These are phyloP conservation scores for Camelina sativa DNA, from an alignment of 345 rosid species.

Conservation along the genomic window DNA sequence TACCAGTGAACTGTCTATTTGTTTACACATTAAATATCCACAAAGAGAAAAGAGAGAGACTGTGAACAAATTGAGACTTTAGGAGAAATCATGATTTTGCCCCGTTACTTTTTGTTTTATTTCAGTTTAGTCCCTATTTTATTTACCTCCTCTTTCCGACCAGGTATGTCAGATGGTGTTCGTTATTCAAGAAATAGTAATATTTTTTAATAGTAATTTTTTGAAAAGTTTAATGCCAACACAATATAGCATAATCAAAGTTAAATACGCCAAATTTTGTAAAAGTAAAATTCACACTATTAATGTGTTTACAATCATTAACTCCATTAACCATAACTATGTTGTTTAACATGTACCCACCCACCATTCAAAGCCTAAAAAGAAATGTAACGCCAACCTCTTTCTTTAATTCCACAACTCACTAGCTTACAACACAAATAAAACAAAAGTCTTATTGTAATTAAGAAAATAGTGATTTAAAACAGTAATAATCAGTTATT, in stretches of 20 bases:
- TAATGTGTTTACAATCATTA: not conserved
- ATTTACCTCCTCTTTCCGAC: slow-evolving; percentile 15
- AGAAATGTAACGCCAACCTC: not conserved
- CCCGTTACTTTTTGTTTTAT: slow-evolving; percentile 28
- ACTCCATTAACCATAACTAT: slow-evolving; percentile 6
- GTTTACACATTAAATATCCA: slow-evolving; percentile 33
- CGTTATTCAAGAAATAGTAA: not conserved
- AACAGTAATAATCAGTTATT: not conserved
- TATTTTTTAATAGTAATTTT: too few relatives aligned
- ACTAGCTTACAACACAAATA: not conserved
- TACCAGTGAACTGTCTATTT: slow-evolving; percentile 45
- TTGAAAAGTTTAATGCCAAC: not conserved
- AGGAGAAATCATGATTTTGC: slow-evolving; percentile 9
- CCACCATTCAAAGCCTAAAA: slow-evolving; percentile 2
- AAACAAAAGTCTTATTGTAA: not conserved
- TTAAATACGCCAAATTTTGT: not conserved
- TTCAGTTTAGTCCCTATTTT: slow-evolving; percentile 15
- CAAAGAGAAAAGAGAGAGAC: slow-evolving; percentile 30
- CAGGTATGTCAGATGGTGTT: not conserved
- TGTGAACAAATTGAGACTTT: not conserved
- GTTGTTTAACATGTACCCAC: not conserved
- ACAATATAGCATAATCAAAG: not conserved
- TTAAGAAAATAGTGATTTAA: not conserved
- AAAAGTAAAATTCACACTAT: not conserved
- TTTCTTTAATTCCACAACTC: not conserved